Evolutionary conservation across 371 early-diverging fungal genomes (phyloP).

Genomic region (Apophysomyces sp.): DNA sequence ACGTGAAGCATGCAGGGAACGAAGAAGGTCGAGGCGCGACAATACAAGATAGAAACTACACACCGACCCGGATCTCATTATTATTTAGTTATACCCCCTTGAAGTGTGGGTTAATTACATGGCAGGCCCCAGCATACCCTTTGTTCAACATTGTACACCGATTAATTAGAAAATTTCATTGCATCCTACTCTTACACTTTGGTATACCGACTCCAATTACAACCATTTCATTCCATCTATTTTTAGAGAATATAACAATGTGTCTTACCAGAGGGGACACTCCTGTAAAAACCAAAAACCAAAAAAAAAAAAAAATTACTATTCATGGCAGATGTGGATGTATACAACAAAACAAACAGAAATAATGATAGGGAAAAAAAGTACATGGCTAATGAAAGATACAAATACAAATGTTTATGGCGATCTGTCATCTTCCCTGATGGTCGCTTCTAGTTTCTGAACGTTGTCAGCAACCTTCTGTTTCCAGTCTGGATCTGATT

Average conservation of each 20-base stretch:
- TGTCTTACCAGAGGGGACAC: too few relatives aligned
- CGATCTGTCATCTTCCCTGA: neutral
- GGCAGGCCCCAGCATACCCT: neutral
- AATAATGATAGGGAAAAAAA: neutral
- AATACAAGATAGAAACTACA: neutral
- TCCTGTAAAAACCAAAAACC: too few relatives aligned
- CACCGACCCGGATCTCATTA: neutral
- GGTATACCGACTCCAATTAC: too few relatives aligned
- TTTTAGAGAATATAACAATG: neutral
- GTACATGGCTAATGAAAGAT: neutral
- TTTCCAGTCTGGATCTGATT: conserved; percentile 31
- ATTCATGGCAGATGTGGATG: neutral
- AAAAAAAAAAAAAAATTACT: too few relatives aligned
- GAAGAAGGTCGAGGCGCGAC: conserved; percentile 20
- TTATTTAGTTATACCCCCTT: neutral
- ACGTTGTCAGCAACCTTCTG: conserved; percentile 18
- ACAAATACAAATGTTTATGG: neutral
- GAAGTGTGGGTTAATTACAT: too few relatives aligned
- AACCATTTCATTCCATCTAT: too few relatives aligned
- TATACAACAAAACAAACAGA: neutral
- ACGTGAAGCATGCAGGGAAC: conserved; percentile 45
- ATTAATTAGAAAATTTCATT: neutral
- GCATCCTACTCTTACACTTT: too few relatives aligned
- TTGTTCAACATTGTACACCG: neutral
- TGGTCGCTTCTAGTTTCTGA: conserved; percentile 12